phyloP scores from a whole-genome alignment of 306 rosid genomes.

The Rubus parviflorus region DNA sequence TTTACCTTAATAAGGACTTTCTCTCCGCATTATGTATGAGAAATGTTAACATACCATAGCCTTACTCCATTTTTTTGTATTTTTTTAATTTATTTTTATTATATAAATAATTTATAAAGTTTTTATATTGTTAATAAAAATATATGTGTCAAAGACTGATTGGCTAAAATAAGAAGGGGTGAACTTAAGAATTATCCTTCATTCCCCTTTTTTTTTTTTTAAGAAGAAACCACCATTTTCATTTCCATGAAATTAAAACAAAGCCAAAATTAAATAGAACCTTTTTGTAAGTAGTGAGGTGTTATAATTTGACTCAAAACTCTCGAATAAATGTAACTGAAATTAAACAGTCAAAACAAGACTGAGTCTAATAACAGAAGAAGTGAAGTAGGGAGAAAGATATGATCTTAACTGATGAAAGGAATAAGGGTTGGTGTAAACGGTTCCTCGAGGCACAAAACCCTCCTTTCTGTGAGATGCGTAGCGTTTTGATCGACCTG shows the following conservation, averaged over 20 bases:
- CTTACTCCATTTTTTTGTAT: too few relatives aligned
- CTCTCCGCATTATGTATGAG: too few relatives aligned
- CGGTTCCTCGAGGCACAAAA: conserved; percentile 43
- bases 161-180: too few relatives aligned
- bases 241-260: background rate
- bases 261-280: background rate
- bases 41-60: too few relatives aligned
- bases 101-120: too few relatives aligned
- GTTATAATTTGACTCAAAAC: background rate
- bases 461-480: conserved; percentile 22
- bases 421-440: conserved; percentile 48
- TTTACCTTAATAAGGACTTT: too few relatives aligned
- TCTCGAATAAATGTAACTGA: background rate
- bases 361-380: background rate
- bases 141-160: too few relatives aligned
- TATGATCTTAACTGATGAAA: conserved; percentile 51
- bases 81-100: too few relatives aligned
- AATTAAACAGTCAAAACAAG: background rate
- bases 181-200: too few relatives aligned
- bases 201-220: too few relatives aligned
- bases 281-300: background rate
- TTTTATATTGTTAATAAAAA: too few relatives aligned
- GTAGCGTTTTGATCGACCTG: conserved; percentile 32
- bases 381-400: background rate
- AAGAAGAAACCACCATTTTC: background rate